Percentiles rank a stretch among this genome's conserved stretches.
These are phyloP conservation scores for Limnomonas spitsbergensis DNA, from an alignment of 139 green algal species.

Conservation along the genomic window DNA sequence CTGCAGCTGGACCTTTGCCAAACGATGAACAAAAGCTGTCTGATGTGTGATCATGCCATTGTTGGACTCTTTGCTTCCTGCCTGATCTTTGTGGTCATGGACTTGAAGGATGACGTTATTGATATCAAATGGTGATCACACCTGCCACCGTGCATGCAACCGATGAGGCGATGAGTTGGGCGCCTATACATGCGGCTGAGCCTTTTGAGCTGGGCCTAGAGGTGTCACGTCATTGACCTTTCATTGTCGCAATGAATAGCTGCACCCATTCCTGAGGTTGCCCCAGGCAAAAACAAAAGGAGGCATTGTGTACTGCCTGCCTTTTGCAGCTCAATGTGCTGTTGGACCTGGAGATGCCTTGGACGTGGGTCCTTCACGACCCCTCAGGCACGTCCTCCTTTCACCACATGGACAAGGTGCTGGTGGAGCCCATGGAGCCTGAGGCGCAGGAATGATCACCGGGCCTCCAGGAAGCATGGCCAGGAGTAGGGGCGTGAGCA, in stretches of 20 bases:
- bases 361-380: slow-evolving; percentile 54
- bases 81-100: no score
- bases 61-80: no score
- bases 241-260: background rate
- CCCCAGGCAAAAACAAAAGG: background rate
- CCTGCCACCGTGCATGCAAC: background rate
- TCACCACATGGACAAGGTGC: slow-evolving; percentile 37
- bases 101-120: no score
- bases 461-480: no score
- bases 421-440: no score
- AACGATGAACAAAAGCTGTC: no score
- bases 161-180: background rate
- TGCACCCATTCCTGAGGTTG: background rate
- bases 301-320: background rate
- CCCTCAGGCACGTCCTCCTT: slow-evolving; percentile 41
- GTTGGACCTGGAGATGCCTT: slow-evolving; percentile 55
- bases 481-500: no score
- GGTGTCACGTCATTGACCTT: background rate
- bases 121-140: background rate
- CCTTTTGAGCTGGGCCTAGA: background rate
- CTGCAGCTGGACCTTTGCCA: no score
- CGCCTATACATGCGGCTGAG: background rate
- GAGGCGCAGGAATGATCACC: no score
- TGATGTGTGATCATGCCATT: no score
- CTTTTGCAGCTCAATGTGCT: slow-evolving; percentile 31